Evolutionary conservation across 2,329 filamentous ascomycete genomes (phyloP).

Genomic region (Arthrobotrys musiformis): DNA sequence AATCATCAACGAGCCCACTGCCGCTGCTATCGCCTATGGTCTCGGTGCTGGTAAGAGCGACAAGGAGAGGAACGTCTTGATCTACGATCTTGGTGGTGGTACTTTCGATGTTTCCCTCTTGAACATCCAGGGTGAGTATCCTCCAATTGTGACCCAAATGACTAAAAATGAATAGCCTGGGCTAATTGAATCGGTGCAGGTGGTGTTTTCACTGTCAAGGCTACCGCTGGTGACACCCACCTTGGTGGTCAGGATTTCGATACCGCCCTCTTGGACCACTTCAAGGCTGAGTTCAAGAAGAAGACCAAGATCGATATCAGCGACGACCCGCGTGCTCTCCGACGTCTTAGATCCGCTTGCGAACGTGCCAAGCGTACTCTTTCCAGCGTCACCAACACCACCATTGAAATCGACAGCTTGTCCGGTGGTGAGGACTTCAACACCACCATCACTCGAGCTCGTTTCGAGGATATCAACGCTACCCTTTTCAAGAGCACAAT

Average conservation of each 20-base stretch:
- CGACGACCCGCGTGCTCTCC: slow-evolving; percentile 88
- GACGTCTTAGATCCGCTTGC: slow-evolving; percentile 95
- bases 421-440: slow-evolving; percentile 99
- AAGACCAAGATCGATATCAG: slow-evolving; percentile 82
- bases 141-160: background rate
- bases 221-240: slow-evolving; percentile 96
- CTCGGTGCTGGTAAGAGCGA: slow-evolving; percentile 92
- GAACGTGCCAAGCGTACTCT: slow-evolving; percentile 99
- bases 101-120: slow-evolving; percentile 99
- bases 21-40: slow-evolving; percentile 97
- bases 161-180: background rate
- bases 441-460: slow-evolving; percentile 94
- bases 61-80: slow-evolving; percentile 98
- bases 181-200: slow-evolving; percentile 44
- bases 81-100: slow-evolving; percentile 99
- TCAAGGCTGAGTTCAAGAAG: slow-evolving; percentile 90
- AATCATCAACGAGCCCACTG: slow-evolving; percentile 99
- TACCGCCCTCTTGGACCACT: slow-evolving; percentile 92
- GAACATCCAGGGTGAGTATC: slow-evolving; percentile 82
- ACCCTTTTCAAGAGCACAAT: slow-evolving; percentile 94
- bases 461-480: slow-evolving; percentile 98
- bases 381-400: slow-evolving; percentile 96
- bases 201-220: slow-evolving; percentile 99
- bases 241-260: slow-evolving; percentile 97
- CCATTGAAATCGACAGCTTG: slow-evolving; percentile 97